A percentile compares a stretch with the other conserved stretches of the same genome.
Evolutionary conservation across 2,329 filamentous ascomycete genomes (phyloP).

Genomic region (Fusarium coicis): DNA sequence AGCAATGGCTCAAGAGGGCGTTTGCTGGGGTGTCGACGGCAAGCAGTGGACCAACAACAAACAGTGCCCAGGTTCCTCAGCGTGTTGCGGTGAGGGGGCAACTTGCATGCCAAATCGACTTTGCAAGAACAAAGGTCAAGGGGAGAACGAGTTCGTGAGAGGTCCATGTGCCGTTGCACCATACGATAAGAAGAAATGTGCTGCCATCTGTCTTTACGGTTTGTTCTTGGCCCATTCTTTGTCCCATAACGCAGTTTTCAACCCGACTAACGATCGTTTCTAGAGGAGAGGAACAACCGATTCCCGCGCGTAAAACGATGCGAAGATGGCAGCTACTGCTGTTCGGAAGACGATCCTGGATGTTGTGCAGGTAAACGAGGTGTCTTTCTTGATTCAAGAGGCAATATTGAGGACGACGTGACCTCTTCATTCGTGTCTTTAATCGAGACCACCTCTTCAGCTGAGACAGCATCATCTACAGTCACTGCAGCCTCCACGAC

Average conservation of each 20-base stretch:
- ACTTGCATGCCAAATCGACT: slow-evolving; percentile 30
- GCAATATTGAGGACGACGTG: neutral
- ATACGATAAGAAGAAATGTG: slow-evolving; percentile 19
- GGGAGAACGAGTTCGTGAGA: slow-evolving; percentile 22
- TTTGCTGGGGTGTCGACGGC: neutral
- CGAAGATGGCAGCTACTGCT: slow-evolving; percentile 35
- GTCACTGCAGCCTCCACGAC: neutral
- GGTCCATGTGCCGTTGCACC: slow-evolving; percentile 31
- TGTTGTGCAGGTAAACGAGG: slow-evolving; percentile 27
- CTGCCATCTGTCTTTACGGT: slow-evolving; percentile 27
- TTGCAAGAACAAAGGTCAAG: slow-evolving; percentile 22
- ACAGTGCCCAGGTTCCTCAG: slow-evolving; percentile 14
- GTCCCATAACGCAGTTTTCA: too few species aligned
- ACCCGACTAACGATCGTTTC: accelerated
- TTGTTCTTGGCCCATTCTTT: neutral
- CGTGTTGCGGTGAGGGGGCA: slow-evolving; percentile 25
- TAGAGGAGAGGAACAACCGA: slow-evolving; percentile 19
- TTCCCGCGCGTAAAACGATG: slow-evolving; percentile 30
- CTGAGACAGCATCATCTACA: neutral
- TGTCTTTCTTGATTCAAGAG: slow-evolving; percentile 16
- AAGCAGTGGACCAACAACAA: slow-evolving; percentile 17
- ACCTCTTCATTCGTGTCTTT: neutral
- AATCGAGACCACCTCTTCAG: neutral
- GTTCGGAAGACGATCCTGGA: slow-evolving; percentile 17
- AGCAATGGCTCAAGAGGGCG: neutral